Base-by-base conservation (phyloP, 306 rosid species). In the Citrullus mucosospermus region DNA sequence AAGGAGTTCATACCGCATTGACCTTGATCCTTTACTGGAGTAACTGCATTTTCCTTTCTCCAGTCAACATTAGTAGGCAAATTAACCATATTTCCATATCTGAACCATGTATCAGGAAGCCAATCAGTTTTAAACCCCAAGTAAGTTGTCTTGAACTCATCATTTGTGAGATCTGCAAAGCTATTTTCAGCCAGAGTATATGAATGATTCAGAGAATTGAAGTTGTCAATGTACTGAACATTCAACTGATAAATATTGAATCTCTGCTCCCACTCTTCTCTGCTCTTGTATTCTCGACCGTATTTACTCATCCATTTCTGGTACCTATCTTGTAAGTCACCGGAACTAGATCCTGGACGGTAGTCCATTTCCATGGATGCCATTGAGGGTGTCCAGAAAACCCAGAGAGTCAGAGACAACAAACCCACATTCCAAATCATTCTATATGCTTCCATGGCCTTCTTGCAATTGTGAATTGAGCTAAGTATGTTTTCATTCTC, bases 21-120 rank as follows among this genome's bases (percentile, higher is more conserved):
- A 83, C 96, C 91, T 85, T 91, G 97, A 81, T 93, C 78, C 82
- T 88, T 93, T 79, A 93, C 13, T 7, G 78, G 87, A 58, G 93
- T 89, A 70, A 89, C 86, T 6, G 89, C 88, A 14, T 92, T 91
- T 39, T 80, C 81, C 72, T 82, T 78, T 86, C 97, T 90, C 97
- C 98, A 91, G 78, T 91, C 93, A 16, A 53, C 57, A 16, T 53
- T 15, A 53, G 20, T 53, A 53, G 57, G 57, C 57, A 53, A 6
- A 16, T 53, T 48, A 44, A 30, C 61, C 41, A 67, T 65, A 17
- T 69, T 54, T 16, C 69, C 84, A 75, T 84, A 81, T 76, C 55
- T 81, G 85, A 84, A 85, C 62, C 61, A 20, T 30, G 83, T 86
- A 18, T 43, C 53, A 30, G 14, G 50, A 32, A 4, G 61, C 44